Evolutionary conservation across 768 basidiomycete species (phyloP), one percentile per base, ranked within the genome.

Genomic region (Lentinus brumalis): DNA sequence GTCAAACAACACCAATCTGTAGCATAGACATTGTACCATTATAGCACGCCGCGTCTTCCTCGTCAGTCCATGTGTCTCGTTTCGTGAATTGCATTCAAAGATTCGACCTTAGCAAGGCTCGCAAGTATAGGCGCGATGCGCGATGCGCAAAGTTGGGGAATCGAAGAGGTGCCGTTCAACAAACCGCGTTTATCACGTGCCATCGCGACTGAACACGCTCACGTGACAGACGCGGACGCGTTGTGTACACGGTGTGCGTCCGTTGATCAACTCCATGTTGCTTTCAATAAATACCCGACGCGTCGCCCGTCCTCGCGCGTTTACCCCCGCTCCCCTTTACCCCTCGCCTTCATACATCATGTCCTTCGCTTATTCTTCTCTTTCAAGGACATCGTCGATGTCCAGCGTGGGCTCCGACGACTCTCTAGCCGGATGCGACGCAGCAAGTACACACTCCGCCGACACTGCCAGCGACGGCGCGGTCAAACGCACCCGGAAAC

Each of bases 341-440:
- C 31, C 52, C 32, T 18, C 38, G 11, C 14, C 15, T 21, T 14
- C 49, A 26, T 39, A 46, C 30, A 57, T 57, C 45, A 41, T 51
- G 21, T 35, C 49, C 18, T 32, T 56, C 10, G 29, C 53, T 14
- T 26, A 57, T 50, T 35, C 59, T 64, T 59, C 70, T 44, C 76
- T 87, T 30, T 81, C 83, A 9, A 78, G 86, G 61, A 86, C 84
- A 2, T 81, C 81, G 41, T 87, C 86, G 0, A 72, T 74, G 49
- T 79, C 82, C 5, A 87, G 86, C 70, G 74, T 86, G 65, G 81
- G 80, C 29, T 86, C 84, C 5, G 81, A 83, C 64, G 79, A 80
- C 68, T 61, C 64, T 8, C 11, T 45, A 11, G 32, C 41, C 46
- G 51, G 54, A 26, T 72, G 67, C 38, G 73, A 73, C 50, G 73